Conservation (phyloP, 805 yeast genomes). For the Zygoascus biomembranicola region DNA sequence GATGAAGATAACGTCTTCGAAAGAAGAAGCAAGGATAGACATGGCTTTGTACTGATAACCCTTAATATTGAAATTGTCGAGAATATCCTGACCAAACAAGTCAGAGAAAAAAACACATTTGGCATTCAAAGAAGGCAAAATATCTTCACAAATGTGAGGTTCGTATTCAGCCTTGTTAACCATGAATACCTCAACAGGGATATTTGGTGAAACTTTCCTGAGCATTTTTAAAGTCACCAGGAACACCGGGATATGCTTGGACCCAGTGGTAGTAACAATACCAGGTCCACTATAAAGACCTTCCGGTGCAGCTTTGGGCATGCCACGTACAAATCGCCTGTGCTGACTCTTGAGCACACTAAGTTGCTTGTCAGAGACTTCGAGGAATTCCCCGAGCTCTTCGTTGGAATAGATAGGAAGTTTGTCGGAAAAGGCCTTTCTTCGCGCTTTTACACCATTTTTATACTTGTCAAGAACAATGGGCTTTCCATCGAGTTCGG, state of each 20-base stretch:
- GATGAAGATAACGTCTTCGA: slow-evolving; percentile 59
- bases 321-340: slow-evolving; percentile 32
- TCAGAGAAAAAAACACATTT: slow-evolving; percentile 59
- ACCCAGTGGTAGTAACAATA: slow-evolving; percentile 72
- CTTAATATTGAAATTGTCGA: slow-evolving; percentile 41
- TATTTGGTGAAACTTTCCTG: slow-evolving; percentile 54
- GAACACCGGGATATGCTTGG: slow-evolving; percentile 65
- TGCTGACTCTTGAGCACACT: slow-evolving; percentile 42
- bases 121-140: slow-evolving; percentile 56
- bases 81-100: slow-evolving; percentile 48
- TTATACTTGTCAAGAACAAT: slow-evolving; percentile 34
- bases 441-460: slow-evolving; percentile 33
- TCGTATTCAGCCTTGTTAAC: slow-evolving; percentile 67
- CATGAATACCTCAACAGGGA: slow-evolving; percentile 78
- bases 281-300: slow-evolving; percentile 35
- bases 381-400: slow-evolving; percentile 43
- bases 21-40: slow-evolving; percentile 63
- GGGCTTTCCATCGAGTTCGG: not conserved
- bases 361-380: slow-evolving; percentile 37
- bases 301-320: slow-evolving; percentile 33
- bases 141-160: slow-evolving; percentile 54
- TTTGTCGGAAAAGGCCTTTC: slow-evolving; percentile 18
- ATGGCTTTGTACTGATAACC: slow-evolving; percentile 66
- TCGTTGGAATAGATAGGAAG: slow-evolving; percentile 42
- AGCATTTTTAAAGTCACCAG: slow-evolving; percentile 56